phyloP scores from a whole-genome alignment of 768 basidiomycete genomes.

The Punctularia strigosozonata region DNA sequence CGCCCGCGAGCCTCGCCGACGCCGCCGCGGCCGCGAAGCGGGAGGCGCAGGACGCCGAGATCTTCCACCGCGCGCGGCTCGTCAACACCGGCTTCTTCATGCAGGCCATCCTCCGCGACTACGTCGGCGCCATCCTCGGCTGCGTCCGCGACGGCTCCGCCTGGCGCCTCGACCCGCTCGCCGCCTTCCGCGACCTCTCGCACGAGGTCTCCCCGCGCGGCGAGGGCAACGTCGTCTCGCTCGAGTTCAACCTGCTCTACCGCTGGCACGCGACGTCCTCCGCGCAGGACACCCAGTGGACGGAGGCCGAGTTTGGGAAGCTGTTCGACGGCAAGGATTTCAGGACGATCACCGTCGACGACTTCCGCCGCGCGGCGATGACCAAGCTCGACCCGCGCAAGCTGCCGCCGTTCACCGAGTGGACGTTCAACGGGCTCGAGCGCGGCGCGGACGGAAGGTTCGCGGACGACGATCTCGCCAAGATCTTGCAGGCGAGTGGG shows the following conservation, averaged over 20 bases:
- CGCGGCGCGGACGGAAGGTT: conserved; percentile 47
- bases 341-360: conserved; percentile 18
- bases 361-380: conserved; percentile 1
- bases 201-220: conserved; percentile 52
- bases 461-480: conserved; percentile 49
- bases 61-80: conserved; percentile 61
- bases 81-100: conserved; percentile 67
- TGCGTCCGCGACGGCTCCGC: conserved; percentile 47
- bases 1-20: conserved; percentile 10
- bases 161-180: conserved; percentile 64
- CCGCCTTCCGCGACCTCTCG: conserved; percentile 36
- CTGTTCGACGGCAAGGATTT: conserved; percentile 31
- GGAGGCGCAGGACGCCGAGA: conserved; percentile 78
- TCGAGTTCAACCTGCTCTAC: conserved; percentile 55
- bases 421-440: conserved; percentile 45
- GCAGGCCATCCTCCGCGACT: conserved; percentile 59
- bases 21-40: conserved; percentile 10
- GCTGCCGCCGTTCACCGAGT: conserved; percentile 11
- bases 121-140: conserved; percentile 65
- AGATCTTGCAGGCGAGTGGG: no score
- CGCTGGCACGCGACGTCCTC: conserved; percentile 58
- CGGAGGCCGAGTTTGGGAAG: conserved; percentile 30
- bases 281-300: conserved; percentile 43
- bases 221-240: conserved; percentile 62
- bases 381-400: not conserved